Evolutionary conservation across 345 rosid genomes (phyloP).

Genomic region (Bruguiera sexangula): DNA sequence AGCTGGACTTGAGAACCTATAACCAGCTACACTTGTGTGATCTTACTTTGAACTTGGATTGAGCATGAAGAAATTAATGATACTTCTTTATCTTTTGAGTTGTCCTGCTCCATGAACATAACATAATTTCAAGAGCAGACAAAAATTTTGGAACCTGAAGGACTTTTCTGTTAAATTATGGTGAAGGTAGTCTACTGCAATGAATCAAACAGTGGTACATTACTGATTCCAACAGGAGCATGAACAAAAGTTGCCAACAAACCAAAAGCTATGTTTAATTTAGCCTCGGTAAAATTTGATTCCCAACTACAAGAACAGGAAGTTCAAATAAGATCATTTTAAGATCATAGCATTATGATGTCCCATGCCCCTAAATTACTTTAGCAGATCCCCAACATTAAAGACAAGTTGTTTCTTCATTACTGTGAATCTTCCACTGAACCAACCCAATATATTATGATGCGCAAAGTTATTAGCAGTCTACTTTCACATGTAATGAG

Average conservation of each 20-base stretch:
- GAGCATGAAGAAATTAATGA: too few species aligned
- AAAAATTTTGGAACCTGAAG: neutral
- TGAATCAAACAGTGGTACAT: too few species aligned
- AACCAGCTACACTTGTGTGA: neutral
- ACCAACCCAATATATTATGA: neutral
- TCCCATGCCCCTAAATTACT: neutral
- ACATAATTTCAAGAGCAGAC: neutral
- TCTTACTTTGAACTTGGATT: too few species aligned
- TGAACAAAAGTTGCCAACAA: neutral
- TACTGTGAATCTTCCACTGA: neutral
- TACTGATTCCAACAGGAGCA: neutral
- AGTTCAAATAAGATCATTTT: too few species aligned
- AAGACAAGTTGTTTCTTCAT: too few species aligned
- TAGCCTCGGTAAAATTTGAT: too few species aligned
- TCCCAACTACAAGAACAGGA: too few species aligned
- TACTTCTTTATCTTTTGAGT: too few species aligned
- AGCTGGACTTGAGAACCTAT: too few species aligned
- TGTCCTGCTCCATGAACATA: too few species aligned
- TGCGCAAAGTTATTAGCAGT: neutral
- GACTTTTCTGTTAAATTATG: neutral
- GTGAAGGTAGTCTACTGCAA: neutral
- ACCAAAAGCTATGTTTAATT: neutral
- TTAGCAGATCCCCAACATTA: neutral
- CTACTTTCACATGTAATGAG: neutral
- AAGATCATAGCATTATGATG: too few species aligned